These are phyloP conservation scores for Gossypium bickii DNA, from an alignment of 345 rosid species.

Conservation along the genomic window DNA sequence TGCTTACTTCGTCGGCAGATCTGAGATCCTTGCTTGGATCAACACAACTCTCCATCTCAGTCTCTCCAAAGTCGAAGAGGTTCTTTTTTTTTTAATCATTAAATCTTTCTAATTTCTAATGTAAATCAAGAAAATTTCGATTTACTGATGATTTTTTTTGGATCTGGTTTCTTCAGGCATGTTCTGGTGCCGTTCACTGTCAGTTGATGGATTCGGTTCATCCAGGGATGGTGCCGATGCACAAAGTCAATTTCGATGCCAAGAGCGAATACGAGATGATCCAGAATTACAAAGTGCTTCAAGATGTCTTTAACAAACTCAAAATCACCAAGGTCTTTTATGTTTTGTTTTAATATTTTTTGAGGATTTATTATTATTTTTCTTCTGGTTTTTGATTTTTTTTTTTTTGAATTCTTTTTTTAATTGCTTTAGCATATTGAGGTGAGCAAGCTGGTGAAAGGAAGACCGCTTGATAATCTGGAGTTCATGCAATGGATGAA, in stretches of 20 bases:
- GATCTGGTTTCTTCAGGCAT: slow-evolving; percentile 44
- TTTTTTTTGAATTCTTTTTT: background rate
- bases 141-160: background rate
- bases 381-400: background rate
- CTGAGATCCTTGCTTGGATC: slow-evolving; percentile 96
- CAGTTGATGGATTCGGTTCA: slow-evolving; percentile 90
- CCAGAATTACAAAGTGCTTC: slow-evolving; percentile 92
- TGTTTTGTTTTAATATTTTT: background rate
- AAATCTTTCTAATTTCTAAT: background rate
- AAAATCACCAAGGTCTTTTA: slow-evolving; percentile 78
- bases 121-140: background rate
- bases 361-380: background rate
- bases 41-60: slow-evolving; percentile 82
- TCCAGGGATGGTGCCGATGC: slow-evolving; percentile 94
- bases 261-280: slow-evolving; percentile 98
- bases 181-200: slow-evolving; percentile 90
- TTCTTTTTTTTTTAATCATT: background rate
- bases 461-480: slow-evolving; percentile 94
- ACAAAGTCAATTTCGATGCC: slow-evolving; percentile 94
- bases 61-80: slow-evolving; percentile 99
- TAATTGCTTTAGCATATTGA: slow-evolving; percentile 59
- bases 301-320: slow-evolving; percentile 93
- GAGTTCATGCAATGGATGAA: slow-evolving; percentile 99
- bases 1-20: slow-evolving; percentile 93
- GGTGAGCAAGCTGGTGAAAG: slow-evolving; percentile 86